Conservation (phyloP, 1,284 basidiomycete genomes). For the Pseudozyma sp. region DNA sequence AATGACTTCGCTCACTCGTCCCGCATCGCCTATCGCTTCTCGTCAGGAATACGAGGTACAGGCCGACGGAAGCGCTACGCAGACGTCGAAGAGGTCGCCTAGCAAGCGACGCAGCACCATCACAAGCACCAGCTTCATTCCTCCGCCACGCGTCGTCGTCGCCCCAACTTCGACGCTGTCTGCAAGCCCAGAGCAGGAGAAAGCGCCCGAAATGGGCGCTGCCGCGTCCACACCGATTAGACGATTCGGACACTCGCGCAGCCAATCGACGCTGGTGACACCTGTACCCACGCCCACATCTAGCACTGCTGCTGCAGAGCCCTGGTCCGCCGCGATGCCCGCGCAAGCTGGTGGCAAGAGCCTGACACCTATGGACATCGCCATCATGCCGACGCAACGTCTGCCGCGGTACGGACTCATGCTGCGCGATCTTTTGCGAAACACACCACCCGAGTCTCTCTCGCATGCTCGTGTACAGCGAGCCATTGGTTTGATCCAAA, state of each 20-base stretch:
- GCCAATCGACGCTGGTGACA: slow-evolving; percentile 31
- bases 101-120: slow-evolving; percentile 42
- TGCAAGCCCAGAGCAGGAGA: slow-evolving; percentile 21
- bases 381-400: slow-evolving; percentile 67
- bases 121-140: slow-evolving; percentile 29
- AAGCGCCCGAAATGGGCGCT: neutral
- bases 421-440: slow-evolving; percentile 56
- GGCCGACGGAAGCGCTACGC: neutral
- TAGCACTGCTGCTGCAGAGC: neutral
- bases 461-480: slow-evolving; percentile 52
- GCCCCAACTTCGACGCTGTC: slow-evolving; percentile 9
- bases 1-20: slow-evolving; percentile 41
- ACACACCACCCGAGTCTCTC: slow-evolving; percentile 57
- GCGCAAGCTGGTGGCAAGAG: slow-evolving; percentile 28
- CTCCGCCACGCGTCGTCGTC: slow-evolving; percentile 15
- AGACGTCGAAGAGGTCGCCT: slow-evolving; percentile 16
- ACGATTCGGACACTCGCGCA: slow-evolving; percentile 27
- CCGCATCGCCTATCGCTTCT: slow-evolving; percentile 21
- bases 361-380: slow-evolving; percentile 61
- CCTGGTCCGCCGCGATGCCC: slow-evolving; percentile 1
- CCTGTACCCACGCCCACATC: slow-evolving; percentile 23
- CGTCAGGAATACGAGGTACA: neutral
- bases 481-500: slow-evolving; percentile 38
- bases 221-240: slow-evolving; percentile 1
- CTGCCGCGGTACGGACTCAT: slow-evolving; percentile 60